These are phyloP conservation scores for Phialophora expanda DNA, from an alignment of 2,329 filamentous ascomycete species.

Conservation along the genomic window DNA sequence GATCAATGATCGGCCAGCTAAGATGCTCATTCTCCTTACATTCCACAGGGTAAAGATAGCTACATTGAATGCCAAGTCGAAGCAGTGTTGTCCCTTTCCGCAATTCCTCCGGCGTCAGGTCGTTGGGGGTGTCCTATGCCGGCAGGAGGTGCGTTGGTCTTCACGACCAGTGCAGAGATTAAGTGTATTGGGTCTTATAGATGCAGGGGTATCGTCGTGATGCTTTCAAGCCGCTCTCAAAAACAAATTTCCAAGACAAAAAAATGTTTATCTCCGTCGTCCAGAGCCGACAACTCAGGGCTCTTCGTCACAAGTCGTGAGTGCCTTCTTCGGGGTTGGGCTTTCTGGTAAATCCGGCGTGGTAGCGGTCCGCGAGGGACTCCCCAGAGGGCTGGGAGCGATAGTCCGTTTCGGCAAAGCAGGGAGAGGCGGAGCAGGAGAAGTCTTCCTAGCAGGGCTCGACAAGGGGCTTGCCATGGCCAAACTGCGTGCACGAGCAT, in stretches of 20 bases:
- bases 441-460: conserved; percentile 34
- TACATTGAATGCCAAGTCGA: conserved; percentile 18
- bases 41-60: conserved; percentile 8
- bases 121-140: not conserved
- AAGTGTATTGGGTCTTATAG: conserved; percentile 22
- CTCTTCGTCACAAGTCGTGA: conserved; percentile 23
- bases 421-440: conserved; percentile 30
- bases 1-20: not conserved
- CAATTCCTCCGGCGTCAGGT: not conserved
- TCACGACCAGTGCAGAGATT: conserved; percentile 17
- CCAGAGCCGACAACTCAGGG: not conserved
- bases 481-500: conserved; percentile 39
- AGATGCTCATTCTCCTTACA: conserved; percentile 6
- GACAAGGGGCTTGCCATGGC: conserved; percentile 38
- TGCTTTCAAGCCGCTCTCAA: conserved; percentile 21
- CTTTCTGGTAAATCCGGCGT: conserved; percentile 21
- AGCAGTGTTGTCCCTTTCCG: not conserved
- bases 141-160: not conserved
- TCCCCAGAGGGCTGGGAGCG: conserved; percentile 27
- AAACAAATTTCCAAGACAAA: conserved; percentile 23
- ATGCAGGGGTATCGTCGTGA: conserved; percentile 36
- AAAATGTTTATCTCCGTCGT: not conserved
- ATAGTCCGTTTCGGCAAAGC: conserved; percentile 28
- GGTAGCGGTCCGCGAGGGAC: conserved; percentile 20
- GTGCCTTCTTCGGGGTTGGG: conserved; percentile 20